Evolutionary conservation across 176 grass and related monocot genomes (phyloP).

Genomic region (Rhynchospora tenuis): DNA sequence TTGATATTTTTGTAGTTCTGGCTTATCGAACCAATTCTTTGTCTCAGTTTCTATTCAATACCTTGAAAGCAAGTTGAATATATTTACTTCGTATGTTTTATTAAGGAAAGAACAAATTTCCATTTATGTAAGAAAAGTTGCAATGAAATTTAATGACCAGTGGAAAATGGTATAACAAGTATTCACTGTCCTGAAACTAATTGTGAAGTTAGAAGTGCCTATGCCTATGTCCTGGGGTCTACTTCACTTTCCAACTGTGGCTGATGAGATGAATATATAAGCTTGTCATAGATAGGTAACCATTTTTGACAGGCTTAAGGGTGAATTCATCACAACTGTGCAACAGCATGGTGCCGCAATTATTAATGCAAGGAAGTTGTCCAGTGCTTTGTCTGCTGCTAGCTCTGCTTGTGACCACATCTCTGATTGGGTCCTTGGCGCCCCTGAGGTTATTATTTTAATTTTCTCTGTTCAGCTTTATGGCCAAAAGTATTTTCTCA

Average conservation of each 20-base stretch:
- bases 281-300: background rate
- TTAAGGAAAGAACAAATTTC: background rate
- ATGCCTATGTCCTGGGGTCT: background rate
- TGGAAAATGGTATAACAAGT: background rate
- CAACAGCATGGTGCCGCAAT: slow-evolving; percentile 94
- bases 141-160: background rate
- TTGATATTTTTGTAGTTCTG: background rate
- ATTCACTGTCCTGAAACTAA: background rate
- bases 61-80: background rate
- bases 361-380: slow-evolving; percentile 93
- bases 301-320: slow-evolving; percentile 53
- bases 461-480: background rate
- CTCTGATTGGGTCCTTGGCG: slow-evolving; percentile 88
- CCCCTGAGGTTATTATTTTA: slow-evolving; percentile 58
- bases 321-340: slow-evolving; percentile 65
- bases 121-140: background rate
- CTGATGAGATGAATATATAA: background rate
- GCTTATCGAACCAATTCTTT: background rate
- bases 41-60: background rate
- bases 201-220: background rate
- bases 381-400: slow-evolving; percentile 90
- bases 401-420: slow-evolving; percentile 99
- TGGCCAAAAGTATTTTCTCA: background rate
- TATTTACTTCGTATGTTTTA: background rate
- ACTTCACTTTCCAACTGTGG: background rate